Evolutionary conservation across 352 stramenopile species (phyloP).

Genomic region (Globisporangium abappressorium): DNA sequence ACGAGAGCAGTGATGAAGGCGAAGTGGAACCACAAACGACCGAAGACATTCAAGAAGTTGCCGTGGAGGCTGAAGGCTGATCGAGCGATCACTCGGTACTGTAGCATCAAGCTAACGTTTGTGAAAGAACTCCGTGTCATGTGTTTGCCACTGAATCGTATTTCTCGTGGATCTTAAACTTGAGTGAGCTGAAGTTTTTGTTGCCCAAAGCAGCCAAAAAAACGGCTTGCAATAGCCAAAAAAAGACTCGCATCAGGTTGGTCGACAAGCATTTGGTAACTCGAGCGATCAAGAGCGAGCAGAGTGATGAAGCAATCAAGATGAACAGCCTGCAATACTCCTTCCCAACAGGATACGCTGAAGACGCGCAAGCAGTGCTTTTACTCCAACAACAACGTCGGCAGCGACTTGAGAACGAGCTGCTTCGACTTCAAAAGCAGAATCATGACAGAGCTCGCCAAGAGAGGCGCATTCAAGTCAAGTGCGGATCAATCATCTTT

Average conservation of each 20-base stretch:
- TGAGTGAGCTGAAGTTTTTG: background rate
- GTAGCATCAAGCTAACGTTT: background rate
- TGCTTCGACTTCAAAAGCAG: constrained; percentile 28
- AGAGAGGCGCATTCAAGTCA: constrained; percentile 24
- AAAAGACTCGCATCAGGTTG: background rate
- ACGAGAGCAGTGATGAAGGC: constrained; percentile 12
- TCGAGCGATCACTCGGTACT: background rate
- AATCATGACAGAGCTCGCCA: constrained; percentile 15
- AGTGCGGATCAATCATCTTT: constrained; percentile 12
- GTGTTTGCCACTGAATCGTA: background rate
- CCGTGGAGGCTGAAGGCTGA: constrained; percentile 10
- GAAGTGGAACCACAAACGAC: constrained; percentile 9
- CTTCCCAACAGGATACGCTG: constrained; percentile 5
- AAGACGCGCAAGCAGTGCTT: background rate
- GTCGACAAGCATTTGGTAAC: background rate
- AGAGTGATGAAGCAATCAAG: background rate
- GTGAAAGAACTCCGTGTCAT: background rate
- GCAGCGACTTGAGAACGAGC: constrained; percentile 24
- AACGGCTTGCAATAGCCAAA: background rate
- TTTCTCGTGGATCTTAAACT: background rate
- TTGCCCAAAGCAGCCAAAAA: background rate
- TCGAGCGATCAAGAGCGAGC: background rate
- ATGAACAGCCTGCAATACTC: constrained; percentile 12
- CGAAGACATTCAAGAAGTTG: constrained; percentile 10
- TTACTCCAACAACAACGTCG: constrained; percentile 8